Percentiles rank a stretch among this genome's conserved stretches.
phyloP scores from a whole-genome alignment of 352 stramenopile genomes.

The Phytophthora sojae region DNA sequence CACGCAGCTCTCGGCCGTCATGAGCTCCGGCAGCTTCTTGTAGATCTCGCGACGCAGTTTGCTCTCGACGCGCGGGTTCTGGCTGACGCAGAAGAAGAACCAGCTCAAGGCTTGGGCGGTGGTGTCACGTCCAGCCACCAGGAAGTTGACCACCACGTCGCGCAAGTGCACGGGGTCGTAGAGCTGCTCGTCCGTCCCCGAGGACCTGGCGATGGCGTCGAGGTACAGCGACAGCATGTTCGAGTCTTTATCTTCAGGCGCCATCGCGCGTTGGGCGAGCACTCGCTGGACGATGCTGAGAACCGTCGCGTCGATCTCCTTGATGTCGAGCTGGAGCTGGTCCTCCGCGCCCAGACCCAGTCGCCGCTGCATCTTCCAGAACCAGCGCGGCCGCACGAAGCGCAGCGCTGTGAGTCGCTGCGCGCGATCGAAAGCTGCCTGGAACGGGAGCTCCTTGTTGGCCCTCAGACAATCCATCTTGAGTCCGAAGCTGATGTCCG shows the following conservation, averaged over 20 bases:
- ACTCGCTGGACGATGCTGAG: slow-evolving; percentile 51
- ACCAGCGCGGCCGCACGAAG: slow-evolving; percentile 48
- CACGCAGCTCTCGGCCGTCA: slow-evolving; percentile 14
- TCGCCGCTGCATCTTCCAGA: slow-evolving; percentile 59
- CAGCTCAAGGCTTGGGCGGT: slow-evolving; percentile 78
- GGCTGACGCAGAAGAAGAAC: slow-evolving; percentile 69
- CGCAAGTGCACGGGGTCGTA: slow-evolving; percentile 58
- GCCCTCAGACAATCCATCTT: slow-evolving; percentile 45
- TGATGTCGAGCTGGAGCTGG: slow-evolving; percentile 47
- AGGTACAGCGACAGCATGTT: slow-evolving; percentile 46
- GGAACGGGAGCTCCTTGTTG: slow-evolving; percentile 58
- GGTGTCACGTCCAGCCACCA: slow-evolving; percentile 84
- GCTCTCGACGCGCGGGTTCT: slow-evolving; percentile 57
- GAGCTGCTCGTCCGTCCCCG: slow-evolving; percentile 2
- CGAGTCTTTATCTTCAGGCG: slow-evolving; percentile 7
- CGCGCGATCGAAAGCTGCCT: slow-evolving; percentile 60
- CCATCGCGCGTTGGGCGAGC: slow-evolving; percentile 17
- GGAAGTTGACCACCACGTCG: slow-evolving; percentile 83
- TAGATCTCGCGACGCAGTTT: slow-evolving; percentile 59
- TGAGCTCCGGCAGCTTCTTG: slow-evolving; percentile 37
- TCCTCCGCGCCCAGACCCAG: slow-evolving; percentile 47
- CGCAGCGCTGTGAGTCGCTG: slow-evolving; percentile 44
- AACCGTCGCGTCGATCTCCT: slow-evolving; percentile 50
- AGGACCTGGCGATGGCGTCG: slow-evolving; percentile 40
- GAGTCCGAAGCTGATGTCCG: slow-evolving; percentile 75